Conservation (phyloP, 2,329 filamentous ascomycete species). For the Ceratocystis papillata region DNA sequence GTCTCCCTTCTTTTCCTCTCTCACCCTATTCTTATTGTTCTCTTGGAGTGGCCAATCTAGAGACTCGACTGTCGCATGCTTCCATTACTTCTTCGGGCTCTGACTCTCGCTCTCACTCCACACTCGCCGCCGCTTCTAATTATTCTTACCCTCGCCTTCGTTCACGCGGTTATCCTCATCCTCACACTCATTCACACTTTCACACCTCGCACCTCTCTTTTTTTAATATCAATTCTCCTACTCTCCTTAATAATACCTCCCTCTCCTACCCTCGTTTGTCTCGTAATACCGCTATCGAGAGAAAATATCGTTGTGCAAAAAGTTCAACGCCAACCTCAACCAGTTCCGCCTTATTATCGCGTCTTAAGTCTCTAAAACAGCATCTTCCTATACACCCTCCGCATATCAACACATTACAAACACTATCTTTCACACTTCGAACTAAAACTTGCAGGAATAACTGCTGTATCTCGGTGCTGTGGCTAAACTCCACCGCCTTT, state of each 20-base stretch:
- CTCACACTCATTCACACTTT: background rate
- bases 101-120: background rate
- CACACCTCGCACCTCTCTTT: conserved; percentile 17
- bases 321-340: background rate
- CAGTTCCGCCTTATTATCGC: conserved; percentile 1
- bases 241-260: conserved; percentile 3
- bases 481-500: conserved; percentile 1
- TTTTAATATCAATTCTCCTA: conserved; percentile 17
- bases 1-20: conserved; percentile 1
- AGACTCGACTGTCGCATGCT: background rate
- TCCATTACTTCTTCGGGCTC: background rate
- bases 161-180: conserved; percentile 13
- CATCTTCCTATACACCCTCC: background rate
- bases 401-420: background rate
- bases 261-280: conserved; percentile 17
- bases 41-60: background rate
- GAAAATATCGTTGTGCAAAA: background rate
- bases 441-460: background rate
- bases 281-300: conserved; percentile 1
- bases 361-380: background rate
- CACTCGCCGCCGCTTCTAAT: background rate
- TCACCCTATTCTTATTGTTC: background rate
- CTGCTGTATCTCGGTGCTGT: conserved; percentile 1
- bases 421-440: background rate
- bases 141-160: background rate